Percentiles rank a stretch among this genome's conserved stretches.
These are phyloP conservation scores for Rhizophagus sp. DNA, from an alignment of 192 early-diverging fungal genomes.

Conservation along the genomic window DNA sequence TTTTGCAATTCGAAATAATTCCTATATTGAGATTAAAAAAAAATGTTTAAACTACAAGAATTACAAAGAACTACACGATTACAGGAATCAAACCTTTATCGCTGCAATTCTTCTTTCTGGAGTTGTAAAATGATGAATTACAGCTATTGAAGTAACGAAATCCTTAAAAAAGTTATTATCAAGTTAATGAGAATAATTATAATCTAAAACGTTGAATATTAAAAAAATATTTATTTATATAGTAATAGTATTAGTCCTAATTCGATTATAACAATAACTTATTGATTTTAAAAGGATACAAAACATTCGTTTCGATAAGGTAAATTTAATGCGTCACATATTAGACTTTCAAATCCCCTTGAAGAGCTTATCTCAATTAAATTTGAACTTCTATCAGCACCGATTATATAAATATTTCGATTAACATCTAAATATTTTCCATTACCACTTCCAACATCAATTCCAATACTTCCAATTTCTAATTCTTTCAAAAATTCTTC, in stretches of 20 bases:
- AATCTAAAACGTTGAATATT: no score
- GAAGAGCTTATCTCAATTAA: constrained; percentile 73
- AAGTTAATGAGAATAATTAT: not conserved
- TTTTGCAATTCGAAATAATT: constrained; percentile 75
- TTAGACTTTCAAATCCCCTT: constrained; percentile 78
- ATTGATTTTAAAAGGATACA: constrained; percentile 50
- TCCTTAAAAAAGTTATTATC: constrained; percentile 53
- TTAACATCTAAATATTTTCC: constrained; percentile 97
- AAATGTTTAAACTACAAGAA: not conserved
- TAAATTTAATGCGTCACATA: constrained; percentile 76
- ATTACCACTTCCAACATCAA: constrained; percentile 97
- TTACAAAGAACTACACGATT: not conserved
- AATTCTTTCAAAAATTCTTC: constrained; percentile 72
- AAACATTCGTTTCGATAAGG: constrained; percentile 73
- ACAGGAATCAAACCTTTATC: constrained; percentile 46
- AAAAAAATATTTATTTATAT: no score
- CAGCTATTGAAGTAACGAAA: constrained; percentile 94
- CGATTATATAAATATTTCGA: constrained; percentile 73
- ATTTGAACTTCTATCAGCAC: constrained; percentile 84
- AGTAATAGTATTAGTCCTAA: no score
- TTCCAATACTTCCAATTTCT: constrained; percentile 74
- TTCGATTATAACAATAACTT: no score
- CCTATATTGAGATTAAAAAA: constrained; percentile 43
- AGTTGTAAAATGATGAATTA: constrained; percentile 91
- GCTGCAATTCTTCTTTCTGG: constrained; percentile 72